Base-by-base conservation (phyloP, 106 monocot genomes). In the Acorus calamus region DNA sequence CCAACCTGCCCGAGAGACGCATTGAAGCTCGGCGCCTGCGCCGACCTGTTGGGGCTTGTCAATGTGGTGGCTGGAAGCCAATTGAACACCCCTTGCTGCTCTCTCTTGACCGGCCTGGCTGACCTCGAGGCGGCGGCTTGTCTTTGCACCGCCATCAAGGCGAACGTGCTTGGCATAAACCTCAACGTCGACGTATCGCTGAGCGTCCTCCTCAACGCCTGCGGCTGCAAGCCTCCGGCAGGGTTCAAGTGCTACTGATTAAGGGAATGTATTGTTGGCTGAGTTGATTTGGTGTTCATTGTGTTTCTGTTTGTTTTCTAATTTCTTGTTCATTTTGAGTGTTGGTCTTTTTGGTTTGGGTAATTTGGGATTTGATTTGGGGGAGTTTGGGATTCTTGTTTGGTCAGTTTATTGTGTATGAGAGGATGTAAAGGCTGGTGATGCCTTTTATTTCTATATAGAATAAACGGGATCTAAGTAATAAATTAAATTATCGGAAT, bases 121-220 rank as follows among this genome's bases (percentile, higher is more conserved):
- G 78, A 78, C 53, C 78, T 78, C 12, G 78, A 78, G 61, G 67
- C 67, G 4, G 78, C 78, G 28, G 56, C 68, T 3, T 78, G 78
- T 67, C 67, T 78, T n/a, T 78, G 78, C 72, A 78, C 78, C 41
- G 70, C 66, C 69, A 59, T 77, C 66, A 71, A 70, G 54, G 72
- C 77, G 4, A 59, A 66, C 59, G 51, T 71, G 13, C 71, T 77
- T 4, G 71, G 71, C 3, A 62, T 67, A 0, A 8, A 66, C 43
- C 71, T 71, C 48, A 72, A 67, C 14, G 4, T 69, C 43, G 42
- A 47, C 2, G n/a, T 69, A 8, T 8, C 57, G 47, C 49, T 69
- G 14, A 59, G 59, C 68, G 10, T 69, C 14, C 13, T 56, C 11
- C 13, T 12, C 11, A 56, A 69, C 69, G 58, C 58, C 69, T 67